Conservation (phyloP, 306 rosid species). For the Inga oerstediana region DNA sequence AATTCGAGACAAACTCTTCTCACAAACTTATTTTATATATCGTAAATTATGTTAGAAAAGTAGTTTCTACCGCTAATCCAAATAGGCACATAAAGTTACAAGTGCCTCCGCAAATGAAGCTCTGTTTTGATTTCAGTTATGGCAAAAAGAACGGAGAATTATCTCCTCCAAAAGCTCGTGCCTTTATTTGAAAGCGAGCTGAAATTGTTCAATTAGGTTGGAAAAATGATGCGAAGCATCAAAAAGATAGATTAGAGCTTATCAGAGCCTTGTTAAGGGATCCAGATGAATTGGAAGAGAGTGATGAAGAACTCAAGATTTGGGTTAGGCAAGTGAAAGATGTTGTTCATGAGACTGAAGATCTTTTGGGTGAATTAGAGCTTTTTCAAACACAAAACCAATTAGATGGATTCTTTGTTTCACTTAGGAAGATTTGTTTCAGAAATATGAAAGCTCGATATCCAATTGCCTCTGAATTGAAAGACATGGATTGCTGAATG, state of each 20-base stretch:
- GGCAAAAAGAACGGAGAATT: not conserved
- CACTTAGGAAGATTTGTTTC: not conserved
- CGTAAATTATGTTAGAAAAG: too few relatives aligned
- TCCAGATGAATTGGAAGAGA: slow-evolving; percentile 48
- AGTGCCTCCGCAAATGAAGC: too few relatives aligned
- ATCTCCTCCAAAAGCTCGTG: slow-evolving; percentile 36
- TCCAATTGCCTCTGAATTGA: slow-evolving; percentile 38
- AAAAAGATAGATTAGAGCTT: slow-evolving; percentile 39
- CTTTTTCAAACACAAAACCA: slow-evolving; percentile 28
- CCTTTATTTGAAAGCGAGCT: slow-evolving; percentile 33
- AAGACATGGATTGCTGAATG: slow-evolving; percentile 38
- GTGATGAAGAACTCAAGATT: slow-evolving; percentile 47
- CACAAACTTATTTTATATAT: too few relatives aligned
- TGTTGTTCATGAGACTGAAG: slow-evolving; percentile 45
- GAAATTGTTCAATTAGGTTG: slow-evolving; percentile 28
- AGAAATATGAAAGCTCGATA: slow-evolving; percentile 44
- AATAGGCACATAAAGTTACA: too few relatives aligned
- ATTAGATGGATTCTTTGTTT: slow-evolving; percentile 26
- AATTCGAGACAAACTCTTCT: too few relatives aligned
- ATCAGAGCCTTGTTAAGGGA: slow-evolving; percentile 42
- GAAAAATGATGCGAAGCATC: slow-evolving; percentile 36
- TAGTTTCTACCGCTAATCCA: too few relatives aligned
- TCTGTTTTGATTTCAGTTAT: too few relatives aligned
- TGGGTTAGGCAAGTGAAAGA: slow-evolving; percentile 57
- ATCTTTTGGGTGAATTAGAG: slow-evolving; percentile 46